Conservation (phyloP, 1,284 basidiomycete species). For the Bjerkandera adusta region DNA sequence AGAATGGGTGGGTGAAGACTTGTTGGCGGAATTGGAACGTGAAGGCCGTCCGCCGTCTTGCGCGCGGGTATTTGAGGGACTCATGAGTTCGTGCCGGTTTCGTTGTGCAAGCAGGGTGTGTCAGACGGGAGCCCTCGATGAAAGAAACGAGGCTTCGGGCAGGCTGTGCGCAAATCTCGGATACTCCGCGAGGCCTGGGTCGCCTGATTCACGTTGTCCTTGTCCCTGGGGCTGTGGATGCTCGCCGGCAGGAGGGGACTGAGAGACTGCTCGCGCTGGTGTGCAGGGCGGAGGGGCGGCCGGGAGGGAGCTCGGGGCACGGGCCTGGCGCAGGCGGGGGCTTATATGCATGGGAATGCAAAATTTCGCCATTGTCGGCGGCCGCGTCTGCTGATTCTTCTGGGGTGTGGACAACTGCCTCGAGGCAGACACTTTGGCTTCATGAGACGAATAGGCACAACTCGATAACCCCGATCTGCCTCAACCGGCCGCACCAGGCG, state of each 20-base stretch:
- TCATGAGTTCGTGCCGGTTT: slow-evolving; percentile 26
- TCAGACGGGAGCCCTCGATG: slow-evolving; percentile 17
- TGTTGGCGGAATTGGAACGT: slow-evolving; percentile 26
- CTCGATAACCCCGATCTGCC: slow-evolving; percentile 7
- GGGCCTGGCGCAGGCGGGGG: background rate
- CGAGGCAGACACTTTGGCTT: slow-evolving; percentile 10
- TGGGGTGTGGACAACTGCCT: slow-evolving; percentile 8
- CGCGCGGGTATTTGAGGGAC: slow-evolving; percentile 32
- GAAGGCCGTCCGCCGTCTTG: slow-evolving; percentile 23
- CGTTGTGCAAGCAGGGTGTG: background rate
- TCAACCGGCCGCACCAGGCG: background rate
- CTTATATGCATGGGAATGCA: slow-evolving; percentile 15
- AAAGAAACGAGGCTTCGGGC: slow-evolving; percentile 27
- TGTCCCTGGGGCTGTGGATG: no score
- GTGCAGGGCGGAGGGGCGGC: slow-evolving; percentile 20
- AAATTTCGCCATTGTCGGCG: slow-evolving; percentile 15
- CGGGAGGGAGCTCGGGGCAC: slow-evolving; percentile 21
- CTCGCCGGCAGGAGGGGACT: slow-evolving; percentile 11
- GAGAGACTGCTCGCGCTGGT: slow-evolving; percentile 3
- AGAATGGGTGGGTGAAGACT: slow-evolving; percentile 19
- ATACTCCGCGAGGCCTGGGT: slow-evolving; percentile 13
- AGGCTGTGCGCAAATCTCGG: slow-evolving; percentile 15
- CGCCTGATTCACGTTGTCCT: slow-evolving; percentile 20
- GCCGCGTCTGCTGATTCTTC: slow-evolving; percentile 8
- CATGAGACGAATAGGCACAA: slow-evolving; percentile 6